Evolutionary conservation across 306 rosid species (phyloP).

Genomic region (Dryas alaskensis): DNA sequence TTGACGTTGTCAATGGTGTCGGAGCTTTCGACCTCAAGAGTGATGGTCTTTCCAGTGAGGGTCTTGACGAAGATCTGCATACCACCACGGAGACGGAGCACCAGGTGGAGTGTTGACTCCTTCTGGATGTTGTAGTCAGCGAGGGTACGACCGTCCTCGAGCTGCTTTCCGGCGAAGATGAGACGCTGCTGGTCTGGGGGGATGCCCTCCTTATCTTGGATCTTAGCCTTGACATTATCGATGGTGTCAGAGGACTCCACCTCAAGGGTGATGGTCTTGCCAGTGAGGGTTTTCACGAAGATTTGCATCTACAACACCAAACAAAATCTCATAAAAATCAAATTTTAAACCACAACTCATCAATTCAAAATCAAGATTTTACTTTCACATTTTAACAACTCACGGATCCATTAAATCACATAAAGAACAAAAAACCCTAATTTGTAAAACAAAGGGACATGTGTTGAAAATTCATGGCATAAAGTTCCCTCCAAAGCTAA

Average conservation of each 20-base stretch:
- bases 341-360: too few species aligned
- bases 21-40: conserved; percentile 59
- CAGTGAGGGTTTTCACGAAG: conserved; percentile 37
- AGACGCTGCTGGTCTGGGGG: conserved; percentile 37
- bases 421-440: neutral
- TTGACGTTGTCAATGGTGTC: conserved; percentile 72
- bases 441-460: neutral
- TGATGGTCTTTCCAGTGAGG: conserved; percentile 69
- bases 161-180: conserved; percentile 35
- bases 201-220: conserved; percentile 34
- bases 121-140: conserved; percentile 40
- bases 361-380: neutral
- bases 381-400: neutral
- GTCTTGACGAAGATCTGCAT: conserved; percentile 60
- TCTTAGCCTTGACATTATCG: conserved; percentile 33
- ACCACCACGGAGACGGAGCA: conserved; percentile 39
- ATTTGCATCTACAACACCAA: conserved; percentile 49
- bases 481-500: neutral
- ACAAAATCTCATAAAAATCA: neutral
- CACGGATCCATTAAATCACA: neutral
- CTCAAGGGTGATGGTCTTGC: conserved; percentile 37
- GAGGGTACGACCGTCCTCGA: conserved; percentile 23
- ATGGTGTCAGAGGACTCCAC: conserved; percentile 35
- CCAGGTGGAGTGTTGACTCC: conserved; percentile 38
- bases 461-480: neutral